These are phyloP conservation scores for Boletus eberwhitei DNA, from an alignment of 768 basidiomycete species.

Conservation along the genomic window DNA sequence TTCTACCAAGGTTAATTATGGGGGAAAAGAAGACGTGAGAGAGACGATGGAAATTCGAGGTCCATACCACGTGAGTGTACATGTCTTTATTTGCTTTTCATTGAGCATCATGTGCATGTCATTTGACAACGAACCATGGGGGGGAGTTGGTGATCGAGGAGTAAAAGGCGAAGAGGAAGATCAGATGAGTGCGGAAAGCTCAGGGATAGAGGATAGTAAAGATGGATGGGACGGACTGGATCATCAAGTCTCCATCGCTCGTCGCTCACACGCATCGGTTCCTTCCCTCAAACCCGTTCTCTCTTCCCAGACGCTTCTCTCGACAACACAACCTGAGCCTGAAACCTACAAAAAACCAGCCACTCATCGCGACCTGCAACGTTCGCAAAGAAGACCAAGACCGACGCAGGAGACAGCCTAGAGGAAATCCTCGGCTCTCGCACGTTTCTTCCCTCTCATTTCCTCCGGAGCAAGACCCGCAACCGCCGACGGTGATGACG, in stretches of 20 bases:
- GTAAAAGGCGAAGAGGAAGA: constrained; percentile 10
- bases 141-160: constrained; percentile 13
- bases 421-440: constrained; percentile 83
- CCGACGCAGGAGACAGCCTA: constrained; percentile 34
- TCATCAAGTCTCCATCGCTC: constrained; percentile 32
- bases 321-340: constrained; percentile 18
- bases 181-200: constrained; percentile 27
- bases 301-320: constrained; percentile 5
- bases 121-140: constrained; percentile 10
- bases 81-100: constrained; percentile 11
- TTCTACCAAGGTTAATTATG: constrained; percentile 22
- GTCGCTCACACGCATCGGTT: neutral
- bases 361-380: constrained; percentile 29
- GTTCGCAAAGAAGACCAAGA: constrained; percentile 28
- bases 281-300: neutral
- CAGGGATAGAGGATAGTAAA: constrained; percentile 22
- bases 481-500: constrained; percentile 21
- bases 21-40: constrained; percentile 17
- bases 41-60: constrained; percentile 14
- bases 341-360: constrained; percentile 31
- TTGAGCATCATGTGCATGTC: constrained; percentile 4
- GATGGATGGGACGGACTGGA: constrained; percentile 37
- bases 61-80: constrained; percentile 28
- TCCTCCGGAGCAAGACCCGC: constrained; percentile 44
- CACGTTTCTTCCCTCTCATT: constrained; percentile 76